Evolutionary conservation across 768 basidiomycete genomes (phyloP).

Genomic region (Boletus reticuloceps): DNA sequence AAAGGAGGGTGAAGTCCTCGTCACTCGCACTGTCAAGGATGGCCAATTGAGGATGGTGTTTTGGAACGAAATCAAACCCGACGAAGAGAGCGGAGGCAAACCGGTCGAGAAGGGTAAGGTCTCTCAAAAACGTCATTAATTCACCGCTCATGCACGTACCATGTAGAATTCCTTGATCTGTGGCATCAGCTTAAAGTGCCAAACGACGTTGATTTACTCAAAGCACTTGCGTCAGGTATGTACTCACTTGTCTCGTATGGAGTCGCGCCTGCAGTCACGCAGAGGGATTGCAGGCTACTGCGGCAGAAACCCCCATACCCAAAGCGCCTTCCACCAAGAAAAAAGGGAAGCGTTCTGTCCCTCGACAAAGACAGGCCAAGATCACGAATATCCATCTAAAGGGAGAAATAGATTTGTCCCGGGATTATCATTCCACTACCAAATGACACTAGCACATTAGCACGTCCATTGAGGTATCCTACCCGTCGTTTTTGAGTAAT

Average conservation of each 20-base stretch:
- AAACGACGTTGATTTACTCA: conserved; percentile 78
- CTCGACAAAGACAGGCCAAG: conserved; percentile 71
- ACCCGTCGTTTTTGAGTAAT: not conserved
- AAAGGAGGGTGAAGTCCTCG: conserved; percentile 82
- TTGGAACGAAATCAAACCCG: conserved; percentile 85
- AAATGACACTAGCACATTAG: conserved; percentile 11
- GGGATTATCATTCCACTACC: conserved; percentile 51
- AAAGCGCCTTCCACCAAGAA: conserved; percentile 69
- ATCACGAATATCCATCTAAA: conserved; percentile 89
- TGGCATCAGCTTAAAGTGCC: conserved; percentile 88
- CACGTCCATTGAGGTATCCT: not conserved
- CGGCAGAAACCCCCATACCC: conserved; percentile 56
- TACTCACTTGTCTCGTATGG: not conserved
- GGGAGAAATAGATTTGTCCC: conserved; percentile 81
- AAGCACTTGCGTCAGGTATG: conserved; percentile 71
- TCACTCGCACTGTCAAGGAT: conserved; percentile 84
- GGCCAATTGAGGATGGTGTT: conserved; percentile 82
- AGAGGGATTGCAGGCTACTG: conserved; percentile 83
- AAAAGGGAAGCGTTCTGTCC: conserved; percentile 75
- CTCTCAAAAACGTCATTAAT: conserved; percentile 12
- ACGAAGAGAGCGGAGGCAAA: conserved; percentile 66
- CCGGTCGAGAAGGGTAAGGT: conserved; percentile 75
- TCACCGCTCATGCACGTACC: not conserved
- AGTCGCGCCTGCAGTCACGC: conserved; percentile 5
- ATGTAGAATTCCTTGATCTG: conserved; percentile 77